Base-by-base conservation (phyloP, 2,329 filamentous ascomycete genomes). In the Phialocephala sp. region DNA sequence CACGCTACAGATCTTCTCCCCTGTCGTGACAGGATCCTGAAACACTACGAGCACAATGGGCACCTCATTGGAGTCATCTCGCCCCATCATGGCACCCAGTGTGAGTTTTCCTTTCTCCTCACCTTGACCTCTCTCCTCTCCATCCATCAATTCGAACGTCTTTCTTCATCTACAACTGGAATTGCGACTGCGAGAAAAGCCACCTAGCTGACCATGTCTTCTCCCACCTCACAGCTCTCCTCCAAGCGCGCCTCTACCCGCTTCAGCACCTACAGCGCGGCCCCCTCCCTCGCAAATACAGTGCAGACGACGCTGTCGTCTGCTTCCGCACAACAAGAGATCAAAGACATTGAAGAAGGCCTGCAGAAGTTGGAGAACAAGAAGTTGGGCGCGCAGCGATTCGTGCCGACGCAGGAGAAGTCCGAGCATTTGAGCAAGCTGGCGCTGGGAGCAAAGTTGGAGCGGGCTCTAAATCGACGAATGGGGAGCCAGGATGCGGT, bases 401-500 rank as follows among this genome's bases (percentile, higher is more conserved):
- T 90, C 76, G 83, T 87, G 56, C 84, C 88, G 64, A 87, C 82
- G 65, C 79, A 82, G 60, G 84, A 90, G 79, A 91, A 92, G 80
- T 85, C 81, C 20, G 89, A 91, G 71, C 85, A 88, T 74, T 80
- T 91, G 77, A 87, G 85, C 80, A 91, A 91, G 78, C 79, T 91
- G 71, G 89, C 89, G 18, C 80, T 92, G 59, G 88, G 89, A 39
- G 90, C 90, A n/a, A 92, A 92, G 78, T 81, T 92, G 59, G 89
- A 92, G 76, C 83, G 89, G 64, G 90, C 90, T 2, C 81, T 92
- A 36, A 84, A 85, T 63, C 80, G 90, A 70, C 82, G 90, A 73
- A 90, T 92, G 89, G 87, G 85, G 11, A 80, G 87, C 58, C 90
- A 92, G 76, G 90, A 92, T 77, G 89, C 89, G 52, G 85, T 88